Base-by-base conservation (phyloP, 2,329 filamentous ascomycete species). In the Geosmithia flava region DNA sequence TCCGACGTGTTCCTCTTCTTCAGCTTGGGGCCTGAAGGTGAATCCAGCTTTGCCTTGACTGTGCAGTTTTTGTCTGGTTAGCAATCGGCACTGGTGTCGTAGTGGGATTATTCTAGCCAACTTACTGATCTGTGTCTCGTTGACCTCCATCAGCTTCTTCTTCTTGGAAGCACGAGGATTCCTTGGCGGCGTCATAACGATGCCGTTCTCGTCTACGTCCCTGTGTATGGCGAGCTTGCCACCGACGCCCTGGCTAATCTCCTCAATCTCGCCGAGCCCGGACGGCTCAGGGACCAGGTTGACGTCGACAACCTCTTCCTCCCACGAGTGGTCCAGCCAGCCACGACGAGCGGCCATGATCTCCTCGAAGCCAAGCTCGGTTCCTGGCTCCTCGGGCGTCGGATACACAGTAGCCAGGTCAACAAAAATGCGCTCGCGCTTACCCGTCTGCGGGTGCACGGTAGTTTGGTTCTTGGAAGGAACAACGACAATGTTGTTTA, bases 31-130 rank as follows among this genome's bases (percentile, higher is more conserved):
- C 82, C 79, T 0, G 86, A 86, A 0, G 90, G 91, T 2, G 91
- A 96, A 58, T 93, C 87, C 48, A 97, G 71, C 56, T 96, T 96
- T 49, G 89, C 85, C 72, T 95, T 93, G 64, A 97, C 88, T 93
- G 55, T 52, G 29, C 40, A 8, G 23, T 27, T 27, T 27, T 15
- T 49, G 55, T 13, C 15, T 13, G 49, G 55, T 74, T 30, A 45
- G 20, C 13, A 40, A 15, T 29, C 16, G n/a, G 37, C 40, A 29
- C 29, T 15, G 13, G 23, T 13, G 15, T 3, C 20, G 8, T 41
- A 41, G 7, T 33, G 7, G 8, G 33, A 37, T 13, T 37, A 6
- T 11, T 37, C 3, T 16, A 13, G 33, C 11, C 11, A 23, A 72
- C 83, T 69, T 70, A 94, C 87, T 87, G 47, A 91, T 95, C 64